Evolutionary conservation across 2,329 filamentous ascomycete species (phyloP).

Genomic region (Alternaria brassicicola): DNA sequence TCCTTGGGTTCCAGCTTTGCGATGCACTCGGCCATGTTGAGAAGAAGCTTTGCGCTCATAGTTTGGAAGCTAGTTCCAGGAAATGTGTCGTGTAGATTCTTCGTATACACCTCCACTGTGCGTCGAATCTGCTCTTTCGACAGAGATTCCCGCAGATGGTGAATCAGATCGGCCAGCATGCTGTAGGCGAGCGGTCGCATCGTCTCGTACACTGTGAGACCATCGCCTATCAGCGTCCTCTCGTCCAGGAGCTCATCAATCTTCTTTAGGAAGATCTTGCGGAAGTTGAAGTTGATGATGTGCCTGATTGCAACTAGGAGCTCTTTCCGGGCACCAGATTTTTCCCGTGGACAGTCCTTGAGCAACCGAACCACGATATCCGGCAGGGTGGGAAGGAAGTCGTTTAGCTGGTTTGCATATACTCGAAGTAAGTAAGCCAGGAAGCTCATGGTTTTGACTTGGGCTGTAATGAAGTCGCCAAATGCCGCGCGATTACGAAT

Average conservation of each 20-base stretch:
- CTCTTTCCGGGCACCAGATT: slow-evolving; percentile 92
- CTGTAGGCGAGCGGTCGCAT: slow-evolving; percentile 96
- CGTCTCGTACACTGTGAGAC: slow-evolving; percentile 93
- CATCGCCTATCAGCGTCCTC: slow-evolving; percentile 91
- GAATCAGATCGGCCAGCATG: slow-evolving; percentile 97
- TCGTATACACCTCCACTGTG: slow-evolving; percentile 96
- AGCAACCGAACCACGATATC: slow-evolving; percentile 88
- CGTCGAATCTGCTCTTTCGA: slow-evolving; percentile 89
- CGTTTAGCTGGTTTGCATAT: slow-evolving; percentile 82
- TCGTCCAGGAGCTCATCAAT: slow-evolving; percentile 96
- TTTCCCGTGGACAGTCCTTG: slow-evolving; percentile 93
- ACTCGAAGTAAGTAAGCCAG: slow-evolving; percentile 89
- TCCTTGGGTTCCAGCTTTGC: slow-evolving; percentile 91
- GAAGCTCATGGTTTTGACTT: slow-evolving; percentile 99
- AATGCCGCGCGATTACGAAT: slow-evolving; percentile 95
- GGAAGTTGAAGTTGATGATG: slow-evolving; percentile 98
- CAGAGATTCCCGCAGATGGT: slow-evolving; percentile 91
- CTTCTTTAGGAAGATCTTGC: slow-evolving; percentile 90
- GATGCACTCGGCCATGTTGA: slow-evolving; percentile 99
- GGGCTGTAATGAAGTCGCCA: slow-evolving; percentile 95
- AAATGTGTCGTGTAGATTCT: slow-evolving; percentile 92
- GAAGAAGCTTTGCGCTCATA: slow-evolving; percentile 95
- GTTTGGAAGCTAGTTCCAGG: slow-evolving; percentile 99
- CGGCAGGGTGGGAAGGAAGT: slow-evolving; percentile 85
- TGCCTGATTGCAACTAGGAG: slow-evolving; percentile 94